phyloP scores from a whole-genome alignment of 768 basidiomycete genomes.

The Leccinum imitatum region DNA sequence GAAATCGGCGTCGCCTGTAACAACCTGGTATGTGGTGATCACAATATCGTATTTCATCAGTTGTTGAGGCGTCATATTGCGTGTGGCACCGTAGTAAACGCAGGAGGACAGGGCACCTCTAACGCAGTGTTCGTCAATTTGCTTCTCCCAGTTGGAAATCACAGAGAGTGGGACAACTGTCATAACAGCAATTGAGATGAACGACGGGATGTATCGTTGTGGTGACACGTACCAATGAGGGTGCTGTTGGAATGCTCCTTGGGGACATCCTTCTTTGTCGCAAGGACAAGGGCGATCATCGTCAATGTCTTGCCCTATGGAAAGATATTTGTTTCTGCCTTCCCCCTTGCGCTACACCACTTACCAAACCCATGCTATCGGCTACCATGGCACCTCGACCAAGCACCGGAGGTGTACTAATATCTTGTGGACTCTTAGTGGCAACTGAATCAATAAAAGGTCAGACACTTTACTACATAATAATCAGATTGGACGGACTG shows the following conservation, averaged over 20 bases:
- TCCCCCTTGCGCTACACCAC: neutral
- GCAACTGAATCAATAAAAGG: conserved; percentile 50
- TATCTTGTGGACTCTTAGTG: conserved; percentile 74
- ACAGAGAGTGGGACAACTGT: conserved; percentile 81
- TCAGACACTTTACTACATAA: conserved; percentile 4
- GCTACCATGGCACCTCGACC: conserved; percentile 87
- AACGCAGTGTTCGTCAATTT: conserved; percentile 70
- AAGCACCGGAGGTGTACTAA: conserved; percentile 50
- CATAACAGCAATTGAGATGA: conserved; percentile 5
- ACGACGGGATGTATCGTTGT: neutral
- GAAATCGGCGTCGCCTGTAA: conserved; percentile 51
- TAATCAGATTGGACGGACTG: conserved; percentile 37
- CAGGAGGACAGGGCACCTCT: conserved; percentile 51
- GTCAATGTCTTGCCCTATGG: conserved; percentile 85
- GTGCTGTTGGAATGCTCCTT: conserved; percentile 62
- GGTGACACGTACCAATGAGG: conserved; percentile 60
- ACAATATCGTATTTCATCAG: conserved; percentile 73
- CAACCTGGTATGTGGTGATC: conserved; percentile 81
- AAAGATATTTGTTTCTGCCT: conserved; percentile 6
- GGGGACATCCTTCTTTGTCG: conserved; percentile 67
- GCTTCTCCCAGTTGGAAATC: conserved; percentile 86
- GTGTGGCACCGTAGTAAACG: conserved; percentile 73
- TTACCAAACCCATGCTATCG: conserved; percentile 82
- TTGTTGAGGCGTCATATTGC: conserved; percentile 55
- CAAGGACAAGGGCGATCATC: conserved; percentile 77